Evolutionary conservation across 805 yeast genomes (phyloP), one percentile per base, ranked within the genome.

Genomic region (Ogataea salicorniae): DNA sequence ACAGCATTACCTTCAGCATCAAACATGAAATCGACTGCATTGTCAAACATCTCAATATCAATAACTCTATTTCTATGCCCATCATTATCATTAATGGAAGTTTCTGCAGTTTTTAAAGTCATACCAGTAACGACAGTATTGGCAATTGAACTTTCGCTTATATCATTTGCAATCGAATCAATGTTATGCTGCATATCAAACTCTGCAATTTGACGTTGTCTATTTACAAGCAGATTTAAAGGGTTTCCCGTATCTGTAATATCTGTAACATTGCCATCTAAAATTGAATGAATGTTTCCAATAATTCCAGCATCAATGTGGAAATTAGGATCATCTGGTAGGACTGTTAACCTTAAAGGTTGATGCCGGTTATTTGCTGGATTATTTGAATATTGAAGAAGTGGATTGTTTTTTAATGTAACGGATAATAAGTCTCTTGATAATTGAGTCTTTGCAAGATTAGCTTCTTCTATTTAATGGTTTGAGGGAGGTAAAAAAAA

Each of bases 251-350:
- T 15, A 7, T 20, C 20, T 6, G 17, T 17, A 14, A 9, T 17
- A 15, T 13, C 20, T 15, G 26, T 9, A 13, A 2, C 45, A 31
- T 35, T 35, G 2, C 34, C 43, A 2, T 20, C 38, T 16, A 41
- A 34, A n/a, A 34, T 15, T 46, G 13, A 33, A 37, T 41, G 50
- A 17, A 29, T 49, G 20, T 43, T 37, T 8, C 69, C 68, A 4
- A 67, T 48, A 6, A 69, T 42, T 2, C 62, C 69, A 17, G 53
- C 51, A 11, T 63, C 61, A 29, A 71, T 63, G 47, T 61, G 59
- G 53, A 73, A 73, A 41, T 54, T 41, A 0, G 71, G 73, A 45
- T 72, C 76, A 52, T 74, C 77, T 17, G 46, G 47, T 13, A 61
- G 43, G 6, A 54, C 22, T 16, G 48, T 46, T 9, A 41, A n/a